phyloP scores from a whole-genome alignment of 2,329 filamentous ascomycete species.

The Shiraia bambusicola region DNA sequence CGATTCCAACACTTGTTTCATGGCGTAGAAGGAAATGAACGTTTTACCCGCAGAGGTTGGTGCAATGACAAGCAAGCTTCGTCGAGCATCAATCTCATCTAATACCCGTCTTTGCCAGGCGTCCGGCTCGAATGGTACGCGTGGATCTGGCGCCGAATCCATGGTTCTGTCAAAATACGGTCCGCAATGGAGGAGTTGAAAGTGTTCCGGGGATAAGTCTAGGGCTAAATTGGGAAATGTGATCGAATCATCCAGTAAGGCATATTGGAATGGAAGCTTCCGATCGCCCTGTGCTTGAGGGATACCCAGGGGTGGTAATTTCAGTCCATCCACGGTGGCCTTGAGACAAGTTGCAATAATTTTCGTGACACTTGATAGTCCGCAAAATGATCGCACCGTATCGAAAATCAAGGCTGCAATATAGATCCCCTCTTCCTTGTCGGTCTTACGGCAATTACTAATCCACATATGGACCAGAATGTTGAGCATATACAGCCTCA shows the following conservation, averaged over 20 bases:
- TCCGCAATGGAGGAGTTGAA: slow-evolving; percentile 69
- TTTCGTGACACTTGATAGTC: slow-evolving; percentile 30
- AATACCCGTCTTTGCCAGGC: slow-evolving; percentile 74
- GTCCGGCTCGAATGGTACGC: slow-evolving; percentile 73
- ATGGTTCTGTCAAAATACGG: slow-evolving; percentile 76
- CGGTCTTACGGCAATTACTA: slow-evolving; percentile 29
- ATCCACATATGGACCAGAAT: slow-evolving; percentile 54
- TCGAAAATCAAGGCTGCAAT: slow-evolving; percentile 40
- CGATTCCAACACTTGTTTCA: slow-evolving; percentile 70
- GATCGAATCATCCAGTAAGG: slow-evolving; percentile 19
- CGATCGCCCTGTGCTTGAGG: slow-evolving; percentile 37
- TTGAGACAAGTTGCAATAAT: slow-evolving; percentile 35
- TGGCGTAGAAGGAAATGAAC: slow-evolving; percentile 82
- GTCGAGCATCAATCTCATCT: slow-evolving; percentile 69
- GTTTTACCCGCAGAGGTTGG: slow-evolving; percentile 81
- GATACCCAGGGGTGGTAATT: slow-evolving; percentile 42
- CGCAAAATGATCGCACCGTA: slow-evolving; percentile 30
- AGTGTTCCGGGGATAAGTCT: slow-evolving; percentile 53
- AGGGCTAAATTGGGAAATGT: slow-evolving; percentile 35
- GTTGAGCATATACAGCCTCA: slow-evolving; percentile 54
- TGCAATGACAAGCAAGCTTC: slow-evolving; percentile 73
- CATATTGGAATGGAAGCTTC: slow-evolving; percentile 49
- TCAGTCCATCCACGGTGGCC: slow-evolving; percentile 42
- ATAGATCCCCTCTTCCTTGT: slow-evolving; percentile 32
- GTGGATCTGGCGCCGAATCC: slow-evolving; percentile 65